These are phyloP conservation scores for cucumber (Cucumis sativus) DNA, from an alignment of 306 rosid genomes.

Conservation along the genomic window Cucumber_9930_V3 NC_026659.2:6245501-6246000, in stretches of 20 bases:
- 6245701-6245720: constrained; percentile 5
- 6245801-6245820: constrained; percentile 58
- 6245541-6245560: constrained; percentile 42
- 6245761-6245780: constrained; percentile 20
- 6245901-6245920: not conserved
- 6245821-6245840: not conserved
- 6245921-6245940: not conserved
- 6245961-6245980: not conserved
- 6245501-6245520: not conserved
- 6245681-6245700: not conserved
- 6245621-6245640: constrained; percentile 50
- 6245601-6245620: constrained; percentile 47
- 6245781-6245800: constrained; percentile 39
- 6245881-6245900: not conserved
- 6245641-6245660: constrained; percentile 14
- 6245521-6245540: not conserved
- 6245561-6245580: constrained; percentile 25
- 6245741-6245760: constrained; percentile 26
- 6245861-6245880: not conserved
- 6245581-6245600: constrained; percentile 33
- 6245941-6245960: not conserved
- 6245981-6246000: not conserved
- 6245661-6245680: not conserved
- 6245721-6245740: constrained; percentile 52
- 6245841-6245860: not conserved